Evolutionary conservation across 371 early-diverging fungal genomes (phyloP), one percentile per base, ranked within the genome.

Genomic region (Nematocida displodere): DNA sequence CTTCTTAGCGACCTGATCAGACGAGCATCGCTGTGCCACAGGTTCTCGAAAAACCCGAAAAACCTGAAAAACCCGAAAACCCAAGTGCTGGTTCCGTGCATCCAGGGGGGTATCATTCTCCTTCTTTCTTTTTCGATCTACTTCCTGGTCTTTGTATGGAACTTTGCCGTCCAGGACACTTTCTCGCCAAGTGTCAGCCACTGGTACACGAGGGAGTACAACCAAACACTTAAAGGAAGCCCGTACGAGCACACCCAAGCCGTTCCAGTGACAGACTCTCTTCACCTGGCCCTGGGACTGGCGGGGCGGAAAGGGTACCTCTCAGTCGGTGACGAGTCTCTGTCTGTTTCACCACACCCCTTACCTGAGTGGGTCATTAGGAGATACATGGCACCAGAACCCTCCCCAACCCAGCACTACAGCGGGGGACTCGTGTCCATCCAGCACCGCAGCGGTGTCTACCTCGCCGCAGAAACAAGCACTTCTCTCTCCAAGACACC

Each of bases 161-260:
- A 66, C 59, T 66, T 66, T 36, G 11, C 3, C 4, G 58, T 66
- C 20, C 66, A 66, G 66, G 31, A 53, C 24, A 40, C 17, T 7
- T 66, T 3, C 24, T 20, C 55, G 7, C 7, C n/a, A 5, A 22
- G 13, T 13, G 28, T 34, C 7, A 22, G 4, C 29, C 39, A 5
- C 8, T 66, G 66, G 66, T 59, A 34, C 56, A 42, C 66, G 15
- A 29, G 29, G 8, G 2, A 8, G 5, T 66, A 56, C 33, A 15
- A 22, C 22, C 26, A 53, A 11, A 34, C 55, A 24, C 44, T 66
- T 5, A 54, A 61, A 20, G 28, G 40, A 28, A 33, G 26, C 5
- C 66, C 66, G 5, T 55, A 28, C 34, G 2, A 34, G 5, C 15
- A 3, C 3, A 26, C 24, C 24, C 11, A 5, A 5, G 11, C 13